Base-by-base conservation (phyloP, 2,329 filamentous ascomycete genomes). In the Trichophyton equinum region DNA sequence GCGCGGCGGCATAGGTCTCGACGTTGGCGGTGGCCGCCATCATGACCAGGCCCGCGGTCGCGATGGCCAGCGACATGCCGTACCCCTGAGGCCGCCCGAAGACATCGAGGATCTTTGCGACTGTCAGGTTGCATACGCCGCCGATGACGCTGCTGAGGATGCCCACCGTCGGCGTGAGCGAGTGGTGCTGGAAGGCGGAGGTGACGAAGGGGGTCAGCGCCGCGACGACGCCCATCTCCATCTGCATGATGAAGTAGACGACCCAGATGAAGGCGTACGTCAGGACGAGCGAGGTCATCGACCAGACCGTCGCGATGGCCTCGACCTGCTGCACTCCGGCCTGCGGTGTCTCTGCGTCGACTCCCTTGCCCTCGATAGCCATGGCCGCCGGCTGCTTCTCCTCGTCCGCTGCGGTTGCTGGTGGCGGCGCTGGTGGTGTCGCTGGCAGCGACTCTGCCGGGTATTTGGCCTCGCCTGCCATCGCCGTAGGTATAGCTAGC, bases 11-110 rank as follows among this genome's bases (percentile, higher is more conserved):
- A 68, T 85, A 88, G 0, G 79, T 82, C 65, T 82, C 72, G 9
- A 87, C 79, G 63, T 81, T 82, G 1, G 77, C 73, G 69, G 82
- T 86, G 1, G 74, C 76, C 1, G 85, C 85, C 74, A 85, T 85
- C 74, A 88, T 79, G 64, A 84, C 74, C 25, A 85, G 73, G 7
- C 79, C 78, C 0, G 76, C 58, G 0, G 76, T 74, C 67, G 75
- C 74, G 59, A 77, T 64, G 11, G 71, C 57, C 0, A 80, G 67
- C 67, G 78, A 78, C 38, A 81, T 38, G 2, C 74, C 61, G 62
- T 82, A 77, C 22, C 80, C 82, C 65, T 82, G 76, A 1, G 81
- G 75, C 18, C 84, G 80, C 22, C 82, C 84, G 77, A 79, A 85
- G 53, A 82, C 74, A 71, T 86, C 80, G 59, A 86, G 73, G 18